phyloP scores from a whole-genome alignment of 2,329 filamentous ascomycete genomes.

The Annulohypoxylon truncatum region DNA sequence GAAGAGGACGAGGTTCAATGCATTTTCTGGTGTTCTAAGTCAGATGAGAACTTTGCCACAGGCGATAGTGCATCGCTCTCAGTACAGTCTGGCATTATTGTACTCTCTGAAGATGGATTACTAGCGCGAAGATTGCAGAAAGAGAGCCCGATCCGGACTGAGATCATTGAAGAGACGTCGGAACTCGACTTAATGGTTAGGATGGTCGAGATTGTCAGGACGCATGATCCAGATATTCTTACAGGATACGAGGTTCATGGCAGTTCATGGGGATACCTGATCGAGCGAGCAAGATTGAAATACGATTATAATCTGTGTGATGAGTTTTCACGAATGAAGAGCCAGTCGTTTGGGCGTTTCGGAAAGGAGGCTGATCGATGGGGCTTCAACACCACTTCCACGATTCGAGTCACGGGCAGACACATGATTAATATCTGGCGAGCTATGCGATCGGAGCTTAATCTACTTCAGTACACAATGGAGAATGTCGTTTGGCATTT shows the following conservation, averaged over 20 bases:
- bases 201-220: conserved; percentile 87
- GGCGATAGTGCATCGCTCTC: conserved; percentile 58
- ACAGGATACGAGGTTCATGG: conserved; percentile 96
- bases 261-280: conserved; percentile 93
- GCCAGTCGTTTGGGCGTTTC: conserved; percentile 82
- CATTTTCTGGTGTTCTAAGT: conserved; percentile 90
- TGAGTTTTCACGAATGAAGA: conserved; percentile 89
- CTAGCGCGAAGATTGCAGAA: conserved; percentile 71
- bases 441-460: conserved; percentile 93
- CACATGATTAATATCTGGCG: conserved; percentile 99
- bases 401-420: conserved; percentile 89
- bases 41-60: conserved; percentile 72
- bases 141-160: conserved; percentile 66
- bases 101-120: conserved; percentile 71
- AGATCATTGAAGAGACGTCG: conserved; percentile 78
- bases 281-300: conserved; percentile 85
- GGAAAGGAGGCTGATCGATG: conserved; percentile 89
- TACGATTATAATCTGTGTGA: conserved; percentile 93
- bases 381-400: conserved; percentile 95
- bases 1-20: conserved; percentile 89
- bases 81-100: conserved; percentile 77
- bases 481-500: conserved; percentile 96
- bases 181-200: conserved; percentile 87
- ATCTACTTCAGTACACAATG: conserved; percentile 92
- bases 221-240: conserved; percentile 88